phyloP scores from a whole-genome alignment of 2,329 filamentous ascomycete genomes.

The Stachybotrys chartarum region DNA sequence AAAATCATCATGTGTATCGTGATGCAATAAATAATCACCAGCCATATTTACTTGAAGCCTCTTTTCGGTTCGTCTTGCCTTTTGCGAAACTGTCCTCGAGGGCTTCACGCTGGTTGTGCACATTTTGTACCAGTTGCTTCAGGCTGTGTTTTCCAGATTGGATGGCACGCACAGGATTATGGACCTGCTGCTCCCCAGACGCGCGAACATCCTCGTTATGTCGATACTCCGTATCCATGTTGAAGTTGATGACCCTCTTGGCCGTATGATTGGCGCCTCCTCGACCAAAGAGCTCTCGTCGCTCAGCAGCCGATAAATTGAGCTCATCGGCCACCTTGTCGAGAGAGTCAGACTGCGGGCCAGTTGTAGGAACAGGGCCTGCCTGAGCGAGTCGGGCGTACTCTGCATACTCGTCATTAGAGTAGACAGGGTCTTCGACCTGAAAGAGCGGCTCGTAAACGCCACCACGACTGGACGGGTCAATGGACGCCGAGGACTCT shows the following conservation, averaged over 20 bases:
- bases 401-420: constrained; percentile 20
- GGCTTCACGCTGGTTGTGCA: constrained; percentile 74
- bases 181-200: constrained; percentile 61
- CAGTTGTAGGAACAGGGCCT: constrained; percentile 19
- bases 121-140: constrained; percentile 78
- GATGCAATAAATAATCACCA: constrained; percentile 44
- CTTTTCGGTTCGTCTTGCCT: constrained; percentile 70
- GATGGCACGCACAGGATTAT: constrained; percentile 80
- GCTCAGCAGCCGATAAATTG: constrained; percentile 68
- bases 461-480: constrained; percentile 11
- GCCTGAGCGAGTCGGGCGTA: constrained; percentile 19
- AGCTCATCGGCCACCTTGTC: constrained; percentile 67
- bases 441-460: constrained; percentile 48
- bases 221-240: constrained; percentile 80
- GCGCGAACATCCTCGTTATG: constrained; percentile 73
- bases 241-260: constrained; percentile 74
- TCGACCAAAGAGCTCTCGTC: constrained; percentile 81
- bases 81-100: constrained; percentile 87
- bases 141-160: constrained; percentile 73
- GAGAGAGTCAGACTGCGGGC: constrained; percentile 46
- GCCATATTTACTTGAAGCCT: constrained; percentile 77
- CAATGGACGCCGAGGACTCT: constrained; percentile 18
- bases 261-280: constrained; percentile 29
- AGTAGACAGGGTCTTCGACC: constrained; percentile 18
- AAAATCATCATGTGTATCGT: constrained; percentile 13